Base-by-base conservation (phyloP, 116 monocot genomes). In the Phalaenopsis hybrid region DNA sequence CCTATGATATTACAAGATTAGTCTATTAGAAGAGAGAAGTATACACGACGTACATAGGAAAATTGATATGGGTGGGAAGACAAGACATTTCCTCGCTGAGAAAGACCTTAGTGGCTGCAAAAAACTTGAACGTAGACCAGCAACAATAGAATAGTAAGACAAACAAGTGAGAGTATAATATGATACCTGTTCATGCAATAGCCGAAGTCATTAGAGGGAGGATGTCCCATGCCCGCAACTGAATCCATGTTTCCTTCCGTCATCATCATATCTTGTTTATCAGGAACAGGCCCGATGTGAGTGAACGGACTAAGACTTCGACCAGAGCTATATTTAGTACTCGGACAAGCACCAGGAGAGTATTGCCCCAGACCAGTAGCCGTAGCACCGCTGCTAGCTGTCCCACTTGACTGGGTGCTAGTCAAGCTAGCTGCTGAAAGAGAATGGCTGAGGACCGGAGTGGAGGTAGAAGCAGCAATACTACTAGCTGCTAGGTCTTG, bases 181-280 rank as follows among this genome's bases (percentile, higher is more conserved):
- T 50, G 67, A 48, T 79, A 95, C 95, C 95, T 91, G 78, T 89
- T 89, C 83, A 86, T 84, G 87, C 81, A 87, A 87, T 81, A 91
- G 13, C 82, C 83, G 59, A 82, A 95, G 4, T 85, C 85, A 75
- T 85, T 79, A 52, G 78, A 37, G 82, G 86, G 84, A 44, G 88
- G 85, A 79, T 88, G 84, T 57, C 65, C 85, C 11, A 77, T 73
- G 7, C 85, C 82, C 18, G 43, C 44, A 72, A 82, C 51, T n/a
- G 84, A 75, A 80, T 88, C 87, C 88, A 82, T 86, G 51, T 79
- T 88, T 78, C 80, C 76, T 49, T 55, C 87, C 59, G 61, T 59
- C 52, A 81, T 82, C 73, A 58, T 28, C 18, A 43, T 37, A 18
- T 87, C 90, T 72, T 81, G 86, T 79, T 84, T 86, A 59, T 87